These are phyloP conservation scores for Fraxinus velutina DNA, from an alignment of 305 asterid species.

Conservation along the genomic window DNA sequence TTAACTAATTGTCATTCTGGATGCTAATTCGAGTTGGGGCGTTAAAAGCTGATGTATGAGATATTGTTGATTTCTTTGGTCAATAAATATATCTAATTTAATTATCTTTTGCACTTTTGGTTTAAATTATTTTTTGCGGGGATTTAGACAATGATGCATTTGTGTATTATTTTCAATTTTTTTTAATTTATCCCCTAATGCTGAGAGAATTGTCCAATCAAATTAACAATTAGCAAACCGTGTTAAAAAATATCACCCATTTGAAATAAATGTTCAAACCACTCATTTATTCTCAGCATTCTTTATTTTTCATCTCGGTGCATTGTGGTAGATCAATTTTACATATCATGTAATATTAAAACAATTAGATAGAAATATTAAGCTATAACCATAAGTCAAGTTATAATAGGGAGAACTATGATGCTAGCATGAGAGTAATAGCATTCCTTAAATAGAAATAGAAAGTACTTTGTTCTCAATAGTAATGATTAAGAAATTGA, in stretches of 20 bases:
- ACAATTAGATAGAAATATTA: too few relatives aligned
- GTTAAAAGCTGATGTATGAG: neutral
- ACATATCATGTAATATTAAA: too few relatives aligned
- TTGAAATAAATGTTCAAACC: neutral
- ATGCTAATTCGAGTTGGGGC: neutral
- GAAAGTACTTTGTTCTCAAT: too few relatives aligned
- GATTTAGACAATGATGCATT: neutral
- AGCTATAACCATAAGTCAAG: too few relatives aligned
- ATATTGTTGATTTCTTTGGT: neutral
- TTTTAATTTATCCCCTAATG: neutral
- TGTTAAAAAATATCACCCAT: neutral
- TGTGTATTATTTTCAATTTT: neutral
- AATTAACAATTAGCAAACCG: neutral
- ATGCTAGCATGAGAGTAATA: too few relatives aligned
- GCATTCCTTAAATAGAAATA: too few relatives aligned
- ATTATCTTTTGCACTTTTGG: neutral
- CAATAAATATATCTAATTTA: too few relatives aligned
- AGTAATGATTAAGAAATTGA: too few relatives aligned
- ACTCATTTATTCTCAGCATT: neutral
- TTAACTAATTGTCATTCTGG: neutral
- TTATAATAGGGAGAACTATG: too few relatives aligned
- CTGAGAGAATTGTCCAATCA: neutral
- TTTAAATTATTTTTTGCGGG: neutral
- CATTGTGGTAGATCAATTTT: too few relatives aligned
- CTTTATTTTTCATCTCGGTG: too few relatives aligned